Base-by-base conservation (phyloP, 352 stramenopile species). In the Globisporangium radiosum region DNA sequence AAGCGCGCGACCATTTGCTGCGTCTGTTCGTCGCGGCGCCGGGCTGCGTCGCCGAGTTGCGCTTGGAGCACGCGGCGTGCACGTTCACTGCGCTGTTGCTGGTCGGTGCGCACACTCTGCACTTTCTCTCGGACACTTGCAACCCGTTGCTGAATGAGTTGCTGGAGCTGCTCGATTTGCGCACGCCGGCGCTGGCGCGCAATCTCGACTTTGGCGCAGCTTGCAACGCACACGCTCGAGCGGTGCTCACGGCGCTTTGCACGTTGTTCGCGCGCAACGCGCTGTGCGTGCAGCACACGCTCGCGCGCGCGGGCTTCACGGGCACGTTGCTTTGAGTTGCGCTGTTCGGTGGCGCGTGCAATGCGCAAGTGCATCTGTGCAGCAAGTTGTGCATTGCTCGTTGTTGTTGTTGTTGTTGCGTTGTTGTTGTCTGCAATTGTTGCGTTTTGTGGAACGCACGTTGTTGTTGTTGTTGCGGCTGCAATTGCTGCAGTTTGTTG, bases 221-320 rank as follows among this genome's bases (percentile, higher is more conserved):
- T 71, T 6, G 72, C 75, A 44, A 65, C 59, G 1, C 67, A 73
- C 50, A 59, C 71, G 37, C 71, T 65, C 33, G 64, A 58, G 11
- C 66, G 61, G 33, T 74, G 70, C 61, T 83, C 76, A 40, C 70
- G 69, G 11, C 76, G 74, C 67, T 83, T 78, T 6, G 68, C 69
- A 47, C 66, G 76, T 54, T 78, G 81, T 38, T 80, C 76, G 13
- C 63, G 68, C 0, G 76, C 78, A 8, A 89, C 78, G 9, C 72
- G 75, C 55, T 81, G 72, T 5, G 73, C 78, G 51, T 89, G 78
- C 47, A 75, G 71, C 15, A 89, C 76, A 0, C 78, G 75, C 14
- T 71, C 78, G 1, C 70, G 72, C 3, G 78, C 78, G 25, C 66
- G 63, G 0, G 72, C 65, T 4, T 70, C 64, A 7, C 80, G 66